Base-by-base conservation (phyloP, 2,329 filamentous ascomycete genomes). In the Trichoderma sp. region DNA sequence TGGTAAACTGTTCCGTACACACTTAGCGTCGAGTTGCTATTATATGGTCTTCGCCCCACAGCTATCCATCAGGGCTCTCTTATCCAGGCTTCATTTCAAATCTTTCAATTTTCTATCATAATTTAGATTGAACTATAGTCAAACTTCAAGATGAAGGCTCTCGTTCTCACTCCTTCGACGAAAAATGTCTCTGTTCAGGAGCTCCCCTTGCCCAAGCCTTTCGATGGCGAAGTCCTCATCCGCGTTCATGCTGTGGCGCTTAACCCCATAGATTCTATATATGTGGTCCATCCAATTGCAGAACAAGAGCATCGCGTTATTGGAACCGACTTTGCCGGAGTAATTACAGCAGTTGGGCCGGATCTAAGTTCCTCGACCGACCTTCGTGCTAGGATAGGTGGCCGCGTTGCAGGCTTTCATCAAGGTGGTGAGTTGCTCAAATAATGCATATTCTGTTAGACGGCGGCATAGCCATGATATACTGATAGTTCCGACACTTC, bases 241-340 rank as follows among this genome's bases (percentile, higher is more conserved):
- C 71, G 63, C 0, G 72, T 77, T 10, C 66, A 69, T 5, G 74
- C 74, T 1, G 70, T 77, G 52, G 76, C 75, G 0, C 65, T 77
- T 7, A 77, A 77, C 2, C 75, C 74, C 0, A 73, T 77, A 0
- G 76, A 77, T 51, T 70, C 77, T 7, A 74, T 82, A 0, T 82
- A 81, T 59, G 75, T 76, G 2, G 64, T 51, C 2, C 71, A 79
- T 2, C 81, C 80, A 0, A 75, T 82, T 14, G 80, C 74, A 1
- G 34, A 59, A 7, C 49, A 73, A 52, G 46, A 76, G 68, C 43
- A 76, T 4, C 75, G 80, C 0, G 72, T 77, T 0, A 69, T 83
- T 0, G 81, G 82, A 6, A 81, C 77, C 54, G 81, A 83, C 68
- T 83, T 83, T 55, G 76, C 81, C 0, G 81, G 81, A 3, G 59